These are phyloP conservation scores for Jatropha podagrica DNA, from an alignment of 441 rosid species.

Conservation along the genomic window DNA sequence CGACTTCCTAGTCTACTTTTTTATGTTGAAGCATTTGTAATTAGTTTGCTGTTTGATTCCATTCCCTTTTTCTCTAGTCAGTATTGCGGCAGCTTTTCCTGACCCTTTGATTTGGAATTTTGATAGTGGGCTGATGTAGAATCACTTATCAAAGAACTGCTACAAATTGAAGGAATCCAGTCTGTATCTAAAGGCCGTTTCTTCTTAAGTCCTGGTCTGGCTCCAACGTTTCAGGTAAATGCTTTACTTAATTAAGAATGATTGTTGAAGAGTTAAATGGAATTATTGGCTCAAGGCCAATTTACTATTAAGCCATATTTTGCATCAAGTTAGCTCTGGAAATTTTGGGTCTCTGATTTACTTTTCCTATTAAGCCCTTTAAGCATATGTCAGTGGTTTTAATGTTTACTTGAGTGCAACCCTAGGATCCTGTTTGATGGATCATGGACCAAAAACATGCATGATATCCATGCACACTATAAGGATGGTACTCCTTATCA, in stretches of 20 bases:
- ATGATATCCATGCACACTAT: neutral
- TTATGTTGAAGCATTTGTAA: neutral
- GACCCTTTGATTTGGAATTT: slow-evolving; percentile 23
- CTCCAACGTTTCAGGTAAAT: slow-evolving; percentile 92
- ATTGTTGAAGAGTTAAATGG: neutral
- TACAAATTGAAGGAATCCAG: slow-evolving; percentile 67
- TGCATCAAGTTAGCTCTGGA: neutral
- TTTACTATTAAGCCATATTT: neutral
- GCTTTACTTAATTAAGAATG: slow-evolving; percentile 2
- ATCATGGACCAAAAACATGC: neutral
- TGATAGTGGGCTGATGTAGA: slow-evolving; percentile 92
- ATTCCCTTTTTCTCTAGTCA: neutral
- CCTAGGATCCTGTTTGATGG: neutral
- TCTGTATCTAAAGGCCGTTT: slow-evolving; percentile 80
- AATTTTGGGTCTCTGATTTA: neutral
- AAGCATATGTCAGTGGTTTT: neutral
- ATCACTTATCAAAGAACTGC: slow-evolving; percentile 75
- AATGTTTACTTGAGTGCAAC: neutral
- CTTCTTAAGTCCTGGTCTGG: slow-evolving; percentile 88
- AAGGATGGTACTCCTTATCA: neutral
- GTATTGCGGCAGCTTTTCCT: neutral
- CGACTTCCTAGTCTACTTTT: neutral
- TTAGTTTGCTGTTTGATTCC: neutral
- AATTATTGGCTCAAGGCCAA: neutral
- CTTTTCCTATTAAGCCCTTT: neutral